A percentile compares a stretch with the other conserved stretches of the same genome.
These are phyloP conservation scores for Rhodotorula glutinis DNA, from an alignment of 1,284 basidiomycete species.

Conservation along the genomic window DNA sequence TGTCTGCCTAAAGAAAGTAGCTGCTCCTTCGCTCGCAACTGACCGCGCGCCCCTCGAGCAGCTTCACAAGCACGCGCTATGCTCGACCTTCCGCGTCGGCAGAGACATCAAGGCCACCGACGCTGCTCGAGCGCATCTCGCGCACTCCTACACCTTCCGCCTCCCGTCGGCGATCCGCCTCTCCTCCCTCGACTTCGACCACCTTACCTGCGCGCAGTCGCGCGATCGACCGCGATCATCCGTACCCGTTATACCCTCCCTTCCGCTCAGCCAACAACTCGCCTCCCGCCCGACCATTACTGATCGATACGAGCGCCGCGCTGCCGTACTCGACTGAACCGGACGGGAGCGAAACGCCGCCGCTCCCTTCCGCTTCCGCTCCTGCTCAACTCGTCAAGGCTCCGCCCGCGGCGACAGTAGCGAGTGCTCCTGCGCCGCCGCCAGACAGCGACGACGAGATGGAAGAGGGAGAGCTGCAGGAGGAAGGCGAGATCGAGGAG, in stretches of 20 bases:
- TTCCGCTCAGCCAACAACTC: no score
- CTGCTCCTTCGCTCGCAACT: no score
- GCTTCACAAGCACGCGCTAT: no score
- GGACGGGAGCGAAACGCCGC: background rate
- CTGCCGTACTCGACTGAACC: background rate
- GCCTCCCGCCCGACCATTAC: background rate
- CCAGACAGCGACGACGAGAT: background rate
- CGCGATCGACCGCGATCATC: no score
- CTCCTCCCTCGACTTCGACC: background rate
- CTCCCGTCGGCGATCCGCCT: background rate
- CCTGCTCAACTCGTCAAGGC: background rate
- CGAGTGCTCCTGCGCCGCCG: background rate
- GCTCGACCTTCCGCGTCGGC: background rate
- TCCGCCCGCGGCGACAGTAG: no score
- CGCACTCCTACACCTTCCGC: background rate
- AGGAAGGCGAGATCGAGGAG: conserved; percentile 2
- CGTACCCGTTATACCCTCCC: no score
- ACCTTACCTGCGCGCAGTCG: background rate
- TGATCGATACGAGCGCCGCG: background rate
- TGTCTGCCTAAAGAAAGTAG: no score
- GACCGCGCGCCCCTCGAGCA: no score
- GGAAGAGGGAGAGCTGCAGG: conserved; percentile 5
- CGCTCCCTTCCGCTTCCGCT: background rate
- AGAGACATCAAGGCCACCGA: background rate
- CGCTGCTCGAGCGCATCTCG: background rate